Conservation (phyloP, 1,139 yeast species). For the Candida sp. region DNA sequence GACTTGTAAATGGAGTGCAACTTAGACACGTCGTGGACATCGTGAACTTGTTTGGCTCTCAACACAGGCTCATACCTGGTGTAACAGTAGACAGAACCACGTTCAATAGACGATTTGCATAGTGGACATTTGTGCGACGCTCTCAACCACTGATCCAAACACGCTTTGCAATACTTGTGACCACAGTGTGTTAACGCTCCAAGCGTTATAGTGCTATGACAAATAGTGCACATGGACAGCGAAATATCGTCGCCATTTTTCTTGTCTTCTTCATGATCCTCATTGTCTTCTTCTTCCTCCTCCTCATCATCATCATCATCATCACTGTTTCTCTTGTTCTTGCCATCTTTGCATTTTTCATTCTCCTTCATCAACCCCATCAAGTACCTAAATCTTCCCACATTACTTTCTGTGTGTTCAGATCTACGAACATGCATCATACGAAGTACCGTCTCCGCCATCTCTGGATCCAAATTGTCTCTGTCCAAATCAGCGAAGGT, state of each 20-base stretch:
- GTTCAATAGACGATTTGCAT: conserved; percentile 59
- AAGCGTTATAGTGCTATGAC: conserved; percentile 66
- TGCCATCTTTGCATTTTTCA: not conserved
- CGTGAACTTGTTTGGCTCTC: conserved; percentile 49
- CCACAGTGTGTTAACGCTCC: conserved; percentile 92
- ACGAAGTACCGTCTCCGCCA: not conserved
- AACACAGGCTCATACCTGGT: conserved; percentile 51
- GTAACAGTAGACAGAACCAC: conserved; percentile 60
- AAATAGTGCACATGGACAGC: conserved; percentile 69
- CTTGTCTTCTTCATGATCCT: conserved; percentile 19
- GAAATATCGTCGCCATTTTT: conserved; percentile 15
- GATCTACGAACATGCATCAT: not conserved
- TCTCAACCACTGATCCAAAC: conserved; percentile 74
- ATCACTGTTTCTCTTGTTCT: too few relatives aligned
- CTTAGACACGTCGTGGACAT: conserved; percentile 28
- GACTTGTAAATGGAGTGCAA: conserved; percentile 54
- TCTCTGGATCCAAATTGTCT: conserved; percentile 17
- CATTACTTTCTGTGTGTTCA: conserved; percentile 36
- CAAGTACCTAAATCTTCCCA: conserved; percentile 66
- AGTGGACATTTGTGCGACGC: conserved; percentile 70
- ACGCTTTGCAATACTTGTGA: conserved; percentile 82
- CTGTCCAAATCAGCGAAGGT: conserved; percentile 22
- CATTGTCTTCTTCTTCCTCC: conserved; percentile 14
- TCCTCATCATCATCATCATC: conserved; percentile 17
- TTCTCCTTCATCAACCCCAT: conserved; percentile 26